Evolutionary conservation across 306 rosid genomes (phyloP).

Genomic region (Heteromeles arbutifolia): DNA sequence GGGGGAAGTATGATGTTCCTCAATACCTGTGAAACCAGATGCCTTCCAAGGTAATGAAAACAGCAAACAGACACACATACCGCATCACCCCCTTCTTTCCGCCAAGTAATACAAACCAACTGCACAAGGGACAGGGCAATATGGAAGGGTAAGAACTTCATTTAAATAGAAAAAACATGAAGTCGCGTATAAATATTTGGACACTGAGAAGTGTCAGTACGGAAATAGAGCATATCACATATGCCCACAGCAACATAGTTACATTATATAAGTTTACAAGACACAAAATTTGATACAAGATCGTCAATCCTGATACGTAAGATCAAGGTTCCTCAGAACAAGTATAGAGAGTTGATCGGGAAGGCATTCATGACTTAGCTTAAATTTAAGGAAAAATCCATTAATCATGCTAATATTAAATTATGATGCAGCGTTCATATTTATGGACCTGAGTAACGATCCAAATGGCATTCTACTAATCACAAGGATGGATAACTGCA

Average conservation of each 20-base stretch:
- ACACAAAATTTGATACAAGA: background rate
- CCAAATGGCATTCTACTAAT: background rate
- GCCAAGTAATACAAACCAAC: background rate
- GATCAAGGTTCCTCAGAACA: background rate
- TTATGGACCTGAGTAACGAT: background rate
- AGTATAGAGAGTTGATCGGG: background rate
- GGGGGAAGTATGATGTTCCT: background rate
- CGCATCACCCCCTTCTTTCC: background rate
- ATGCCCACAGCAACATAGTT: background rate
- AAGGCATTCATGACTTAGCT: background rate
- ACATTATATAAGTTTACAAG: background rate
- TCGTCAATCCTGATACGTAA: too few relatives aligned
- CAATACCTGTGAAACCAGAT: background rate
- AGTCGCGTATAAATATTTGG: background rate
- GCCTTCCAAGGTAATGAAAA: slow-evolving; percentile 3
- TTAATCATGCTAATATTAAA: background rate
- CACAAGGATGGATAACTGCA: background rate
- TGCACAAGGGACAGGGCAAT: background rate
- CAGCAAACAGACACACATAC: background rate
- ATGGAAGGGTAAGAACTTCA: background rate
- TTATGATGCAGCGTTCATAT: background rate
- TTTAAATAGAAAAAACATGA: background rate
- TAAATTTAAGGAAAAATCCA: background rate
- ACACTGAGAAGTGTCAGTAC: background rate
- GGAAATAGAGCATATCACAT: background rate